Evolutionary conservation across 306 rosid species (phyloP), one percentile per base, ranked within the genome.

Genomic region (Lathyrus oleraceus): DNA sequence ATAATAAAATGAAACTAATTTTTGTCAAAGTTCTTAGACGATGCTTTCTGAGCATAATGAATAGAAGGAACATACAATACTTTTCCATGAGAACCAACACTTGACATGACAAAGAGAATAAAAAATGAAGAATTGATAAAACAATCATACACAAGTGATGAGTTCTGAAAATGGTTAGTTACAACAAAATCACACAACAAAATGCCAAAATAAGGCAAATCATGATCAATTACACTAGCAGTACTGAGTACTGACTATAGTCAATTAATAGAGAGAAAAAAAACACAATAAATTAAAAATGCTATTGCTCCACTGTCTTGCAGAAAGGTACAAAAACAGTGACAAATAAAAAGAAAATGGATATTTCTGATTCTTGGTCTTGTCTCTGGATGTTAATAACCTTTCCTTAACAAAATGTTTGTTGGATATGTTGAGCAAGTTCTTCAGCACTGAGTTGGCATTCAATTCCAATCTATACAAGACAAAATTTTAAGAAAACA

Each of bases 401-500:
- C 43, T 53, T 57, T 76, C 61, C 43, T 70, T 69, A 67, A 87
- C 83, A 73, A 88, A 94, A 94, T 67, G 99, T 94, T 81, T 86
- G 89, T 85, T 88, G 99, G 70, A 94, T 89, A 83, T 88, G 92
- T 72, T 88, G 91, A 73, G 95, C 97, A 11, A 94, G 86, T 69
- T 91, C 99, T 69, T 94, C 97, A 0, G 95, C 99, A 82, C 97
- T 94, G 0, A 94, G 96, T 82, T 88, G 90, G 79, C 99, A 94
- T 86, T 94, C 97, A 73, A 91, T 82, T 82, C 97, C 99, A 81
- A 94, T 86, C 99, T 94, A 47, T 19, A 68, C 21, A 61, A 10
- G n/a, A 60, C 0, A 43, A 16, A 16, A 9, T 35, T 27, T 27
- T 2, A 35, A 48, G 71, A 19, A 39, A 73, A 61, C 42, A 65